Percentiles rank a stretch among this genome's conserved stretches.
Conservation (phyloP, 2,329 filamentous ascomycete species). For the Cladosporium phlei region DNA sequence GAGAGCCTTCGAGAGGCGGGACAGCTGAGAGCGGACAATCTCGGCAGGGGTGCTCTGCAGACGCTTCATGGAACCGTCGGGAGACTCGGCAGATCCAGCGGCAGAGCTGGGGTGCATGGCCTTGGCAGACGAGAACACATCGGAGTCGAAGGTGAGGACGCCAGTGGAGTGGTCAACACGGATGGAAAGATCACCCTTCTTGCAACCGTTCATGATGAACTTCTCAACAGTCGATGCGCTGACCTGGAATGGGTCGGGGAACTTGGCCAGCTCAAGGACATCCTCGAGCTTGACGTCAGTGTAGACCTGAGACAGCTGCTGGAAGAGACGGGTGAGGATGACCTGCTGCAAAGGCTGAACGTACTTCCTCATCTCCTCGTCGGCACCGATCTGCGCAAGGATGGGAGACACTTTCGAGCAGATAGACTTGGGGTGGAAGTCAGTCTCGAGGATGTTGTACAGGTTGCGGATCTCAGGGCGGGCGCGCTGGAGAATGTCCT, state of each 20-base stretch:
- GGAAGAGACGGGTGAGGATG: conserved; percentile 95
- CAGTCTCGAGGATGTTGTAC: conserved; percentile 97
- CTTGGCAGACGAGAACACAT: conserved; percentile 96
- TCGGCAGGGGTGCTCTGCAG: conserved; percentile 97
- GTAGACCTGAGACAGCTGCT: conserved; percentile 97
- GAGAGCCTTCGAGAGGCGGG: conserved; percentile 82
- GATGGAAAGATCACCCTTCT: conserved; percentile 96
- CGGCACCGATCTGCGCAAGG: conserved; percentile 83
- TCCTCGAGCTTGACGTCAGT: conserved; percentile 94
- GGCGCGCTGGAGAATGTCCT: conserved; percentile 87
- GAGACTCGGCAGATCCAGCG: conserved; percentile 80
- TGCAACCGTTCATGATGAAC: conserved; percentile 99
- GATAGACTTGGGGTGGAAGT: conserved; percentile 97
- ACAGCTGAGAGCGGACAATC: conserved; percentile 92
- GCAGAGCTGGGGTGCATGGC: conserved; percentile 78
- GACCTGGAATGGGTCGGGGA: conserved; percentile 95
- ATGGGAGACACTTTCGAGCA: conserved; percentile 99
- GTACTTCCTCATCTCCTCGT: conserved; percentile 96
- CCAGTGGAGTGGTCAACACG: conserved; percentile 94
- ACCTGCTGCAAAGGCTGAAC: conserved; percentile 94
- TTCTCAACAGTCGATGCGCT: conserved; percentile 90
- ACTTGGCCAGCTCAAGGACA: conserved; percentile 87
- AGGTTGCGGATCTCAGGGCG: conserved; percentile 92
- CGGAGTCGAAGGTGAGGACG: conserved; percentile 93
- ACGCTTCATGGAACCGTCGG: conserved; percentile 80